A percentile compares a stretch with the other conserved stretches of the same genome.
Conservation (phyloP, 148 eudicot species). For the Selenicereus undatus region DNA sequence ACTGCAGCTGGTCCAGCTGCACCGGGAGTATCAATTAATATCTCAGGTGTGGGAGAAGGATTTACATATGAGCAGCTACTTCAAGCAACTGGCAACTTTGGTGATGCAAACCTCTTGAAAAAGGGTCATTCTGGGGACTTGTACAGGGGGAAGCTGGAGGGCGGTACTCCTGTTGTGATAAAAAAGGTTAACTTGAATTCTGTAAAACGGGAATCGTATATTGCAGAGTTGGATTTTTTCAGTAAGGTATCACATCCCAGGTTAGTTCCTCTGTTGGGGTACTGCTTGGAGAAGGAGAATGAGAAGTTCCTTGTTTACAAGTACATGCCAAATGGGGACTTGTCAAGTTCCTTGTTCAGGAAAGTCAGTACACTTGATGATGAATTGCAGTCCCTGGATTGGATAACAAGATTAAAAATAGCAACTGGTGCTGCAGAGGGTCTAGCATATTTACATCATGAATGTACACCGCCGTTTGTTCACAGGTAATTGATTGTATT, state of each 20-base stretch:
- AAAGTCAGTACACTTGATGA: slow-evolving; percentile 51
- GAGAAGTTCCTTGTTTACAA: slow-evolving; percentile 85
- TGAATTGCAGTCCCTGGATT: slow-evolving; percentile 82
- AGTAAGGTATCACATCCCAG: slow-evolving; percentile 77
- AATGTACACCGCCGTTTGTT: slow-evolving; percentile 81
- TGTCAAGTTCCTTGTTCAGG: slow-evolving; percentile 78
- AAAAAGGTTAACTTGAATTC: slow-evolving; percentile 58
- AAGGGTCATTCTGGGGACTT: slow-evolving; percentile 93
- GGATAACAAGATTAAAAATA: slow-evolving; percentile 95
- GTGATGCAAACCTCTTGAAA: slow-evolving; percentile 61
- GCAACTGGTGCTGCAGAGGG: slow-evolving; percentile 96
- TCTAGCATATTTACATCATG: slow-evolving; percentile 83
- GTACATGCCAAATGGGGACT: slow-evolving; percentile 79
- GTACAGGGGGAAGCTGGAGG: slow-evolving; percentile 63
- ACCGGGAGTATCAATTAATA: slow-evolving; percentile 43
- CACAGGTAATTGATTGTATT: slow-evolving; percentile 65
- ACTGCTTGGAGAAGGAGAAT: slow-evolving; percentile 80
- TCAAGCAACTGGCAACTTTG: slow-evolving; percentile 61
- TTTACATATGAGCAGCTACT: slow-evolving; percentile 80
- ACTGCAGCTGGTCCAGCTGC: slow-evolving; percentile 42
- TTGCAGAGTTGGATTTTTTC: slow-evolving; percentile 75
- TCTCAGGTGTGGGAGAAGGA: slow-evolving; percentile 60
- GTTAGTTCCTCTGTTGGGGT: slow-evolving; percentile 81
- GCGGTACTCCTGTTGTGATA: slow-evolving; percentile 62
- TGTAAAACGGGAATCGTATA: slow-evolving; percentile 57